A percentile compares a stretch with the other conserved stretches of the same genome.
These are phyloP conservation scores for Suillus lakei DNA, from an alignment of 768 basidiomycete genomes.

Conservation along the genomic window DNA sequence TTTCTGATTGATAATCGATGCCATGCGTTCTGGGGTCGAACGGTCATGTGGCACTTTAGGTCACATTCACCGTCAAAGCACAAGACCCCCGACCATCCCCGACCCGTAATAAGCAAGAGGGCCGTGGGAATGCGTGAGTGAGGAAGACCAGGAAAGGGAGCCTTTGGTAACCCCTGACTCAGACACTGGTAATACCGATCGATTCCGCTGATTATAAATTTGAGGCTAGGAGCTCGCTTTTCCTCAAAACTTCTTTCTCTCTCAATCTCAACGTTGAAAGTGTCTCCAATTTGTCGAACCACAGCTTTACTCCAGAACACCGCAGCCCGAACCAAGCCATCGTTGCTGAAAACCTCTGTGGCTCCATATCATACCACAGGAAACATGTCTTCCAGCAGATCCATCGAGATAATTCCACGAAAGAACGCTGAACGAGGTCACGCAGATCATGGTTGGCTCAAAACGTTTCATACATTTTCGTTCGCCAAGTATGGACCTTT, in stretches of 20 bases:
- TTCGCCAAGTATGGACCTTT: constrained; percentile 60
- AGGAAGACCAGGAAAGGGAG: constrained; percentile 27
- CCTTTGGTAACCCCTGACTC: constrained; percentile 11
- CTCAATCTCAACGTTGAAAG: neutral
- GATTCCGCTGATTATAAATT: constrained; percentile 25
- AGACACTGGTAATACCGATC: neutral
- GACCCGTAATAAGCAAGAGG: neutral
- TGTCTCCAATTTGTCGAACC: neutral
- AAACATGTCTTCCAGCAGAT: constrained; percentile 21
- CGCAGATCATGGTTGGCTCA: constrained; percentile 85
- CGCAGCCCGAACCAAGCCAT: neutral
- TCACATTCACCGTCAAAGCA: neutral
- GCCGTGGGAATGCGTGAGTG: constrained; percentile 32
- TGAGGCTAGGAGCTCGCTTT: neutral
- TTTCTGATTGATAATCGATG: neutral
- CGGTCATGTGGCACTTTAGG: neutral
- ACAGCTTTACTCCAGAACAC: neutral
- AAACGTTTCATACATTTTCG: constrained; percentile 86
- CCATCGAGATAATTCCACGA: constrained; percentile 51
- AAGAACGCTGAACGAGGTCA: constrained; percentile 68
- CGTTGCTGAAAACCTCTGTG: neutral
- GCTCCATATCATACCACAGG: neutral
- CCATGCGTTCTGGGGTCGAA: neutral
- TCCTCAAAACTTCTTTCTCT: neutral
- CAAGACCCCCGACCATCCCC: neutral